These are phyloP conservation scores for Fusarium agapanthi DNA, from an alignment of 2,329 filamentous ascomycete genomes.

Conservation along the genomic window DNA sequence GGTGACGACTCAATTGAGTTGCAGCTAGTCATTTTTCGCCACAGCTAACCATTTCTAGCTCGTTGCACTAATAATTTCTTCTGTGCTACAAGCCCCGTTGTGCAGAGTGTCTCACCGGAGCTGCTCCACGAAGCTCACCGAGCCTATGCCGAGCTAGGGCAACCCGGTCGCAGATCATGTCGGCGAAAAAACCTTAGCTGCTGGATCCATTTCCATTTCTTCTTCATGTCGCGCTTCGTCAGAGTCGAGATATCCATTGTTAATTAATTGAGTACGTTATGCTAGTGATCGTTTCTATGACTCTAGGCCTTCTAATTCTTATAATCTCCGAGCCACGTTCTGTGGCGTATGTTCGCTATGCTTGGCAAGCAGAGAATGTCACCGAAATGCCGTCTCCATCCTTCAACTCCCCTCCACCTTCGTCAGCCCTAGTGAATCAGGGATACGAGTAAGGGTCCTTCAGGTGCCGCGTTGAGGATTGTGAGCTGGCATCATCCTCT, in stretches of 20 bases:
- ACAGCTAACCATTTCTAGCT: neutral
- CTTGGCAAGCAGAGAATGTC: neutral
- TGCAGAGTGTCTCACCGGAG: neutral
- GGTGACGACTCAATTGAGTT: neutral
- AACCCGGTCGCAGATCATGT: neutral
- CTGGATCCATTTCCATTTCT: too few relatives aligned
- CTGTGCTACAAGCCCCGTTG: neutral
- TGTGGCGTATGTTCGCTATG: neutral
- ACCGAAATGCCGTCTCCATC: neutral
- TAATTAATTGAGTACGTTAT: neutral
- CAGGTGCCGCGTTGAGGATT: slow-evolving; percentile 34
- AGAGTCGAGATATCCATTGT: neutral
- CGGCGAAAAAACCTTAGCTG: neutral
- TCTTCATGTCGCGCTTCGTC: neutral
- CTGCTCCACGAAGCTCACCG: neutral
- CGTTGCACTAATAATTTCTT: neutral
- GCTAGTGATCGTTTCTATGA: neutral
- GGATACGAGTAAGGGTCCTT: slow-evolving; percentile 16
- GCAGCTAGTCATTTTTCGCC: neutral
- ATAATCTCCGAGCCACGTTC: neutral
- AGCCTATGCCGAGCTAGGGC: neutral
- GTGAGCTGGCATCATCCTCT: slow-evolving; percentile 33
- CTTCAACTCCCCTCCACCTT: neutral
- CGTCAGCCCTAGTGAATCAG: neutral
- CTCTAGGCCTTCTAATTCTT: neutral